Evolutionary conservation across 2,329 filamentous ascomycete species (phyloP), one percentile per base, ranked within the genome.

Genomic region (Fusarium protoensiforme): DNA sequence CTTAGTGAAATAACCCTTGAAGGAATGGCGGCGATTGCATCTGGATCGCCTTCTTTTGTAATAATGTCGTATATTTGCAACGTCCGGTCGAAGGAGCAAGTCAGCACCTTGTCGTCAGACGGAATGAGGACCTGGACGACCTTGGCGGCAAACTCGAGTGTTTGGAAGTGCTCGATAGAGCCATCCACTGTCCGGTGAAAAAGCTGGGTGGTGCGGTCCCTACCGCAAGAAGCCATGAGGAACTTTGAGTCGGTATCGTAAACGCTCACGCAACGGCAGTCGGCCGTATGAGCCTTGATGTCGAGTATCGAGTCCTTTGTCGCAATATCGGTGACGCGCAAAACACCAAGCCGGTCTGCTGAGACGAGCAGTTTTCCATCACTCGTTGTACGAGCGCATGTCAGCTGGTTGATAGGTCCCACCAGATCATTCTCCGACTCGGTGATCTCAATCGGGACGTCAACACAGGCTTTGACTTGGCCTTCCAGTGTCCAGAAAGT

Each of bases 181-280:
- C 90, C 88, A 14, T 83, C 85, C 2, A 84, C 83, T 27, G 87
- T 86, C 29, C 87, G 86, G 68, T 90, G 87, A 80, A 98, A 98
- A n/a, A 99, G 85, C 80, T 99, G 96, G 1, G 96, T 90, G n/a
- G 93, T 98, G 59, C 96, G 92, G 82, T 99, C 96, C 73, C 96
- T 89, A 38, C 94, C 94, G 79, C 93, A 95, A 13, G 92, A 95
- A 20, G 94, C 96, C 75, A 98, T 87, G 53, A 98, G 85, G 38
- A 90, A 88, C 54, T 85, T 87, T 1, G 88, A 85, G 1, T 88
- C 86, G 51, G 87, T 87, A 75, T 94, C 90, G 76, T 91, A 91
- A 6, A 97, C 86, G 22, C 92, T 90, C 74, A 98, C 92, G 76
- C 93, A 93, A 41, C 94, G 94, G 71, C 97, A 93, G 77, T 98